Percentiles rank a stretch among this genome's conserved stretches.
Conservation (phyloP, 2,329 filamentous ascomycete genomes). For the Sordariomycetes sp. region DNA sequence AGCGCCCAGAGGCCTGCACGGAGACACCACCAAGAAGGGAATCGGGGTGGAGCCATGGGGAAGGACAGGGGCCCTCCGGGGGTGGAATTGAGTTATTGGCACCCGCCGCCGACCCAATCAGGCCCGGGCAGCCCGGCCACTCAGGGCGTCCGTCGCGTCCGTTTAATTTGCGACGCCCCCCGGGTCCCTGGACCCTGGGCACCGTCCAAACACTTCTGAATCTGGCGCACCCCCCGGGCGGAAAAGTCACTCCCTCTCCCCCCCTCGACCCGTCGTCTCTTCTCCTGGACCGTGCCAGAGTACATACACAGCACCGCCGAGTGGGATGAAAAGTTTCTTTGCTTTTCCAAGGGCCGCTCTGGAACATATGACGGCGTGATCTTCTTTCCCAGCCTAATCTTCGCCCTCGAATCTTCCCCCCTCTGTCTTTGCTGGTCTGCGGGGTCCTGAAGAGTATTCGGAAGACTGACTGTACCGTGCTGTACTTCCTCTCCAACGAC, state of each 20-base stretch:
- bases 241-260: neutral
- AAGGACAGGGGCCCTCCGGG: neutral
- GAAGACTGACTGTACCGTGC: too few relatives aligned
- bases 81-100: neutral
- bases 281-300: too few relatives aligned
- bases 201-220: neutral
- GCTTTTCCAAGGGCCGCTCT: neutral
- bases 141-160: neutral
- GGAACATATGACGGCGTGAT: slow-evolving; percentile 2
- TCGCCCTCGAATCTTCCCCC: neutral
- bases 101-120: slow-evolving; percentile 1
- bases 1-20: neutral
- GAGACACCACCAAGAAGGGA: neutral
- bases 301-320: neutral
- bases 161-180: slow-evolving; percentile 2
- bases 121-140: neutral
- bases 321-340: neutral
- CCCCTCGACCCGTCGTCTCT: too few relatives aligned
- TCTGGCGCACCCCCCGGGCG: neutral
- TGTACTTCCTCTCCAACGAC: too few relatives aligned
- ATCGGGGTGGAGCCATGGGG: neutral
- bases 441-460: neutral
- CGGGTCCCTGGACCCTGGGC: neutral
- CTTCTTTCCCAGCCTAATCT: neutral
- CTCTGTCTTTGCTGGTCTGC: neutral